A percentile compares a stretch with the other conserved stretches of the same genome.
phyloP scores from a whole-genome alignment of 2,329 filamentous ascomycete species.

The Talaromyces sp. region DNA sequence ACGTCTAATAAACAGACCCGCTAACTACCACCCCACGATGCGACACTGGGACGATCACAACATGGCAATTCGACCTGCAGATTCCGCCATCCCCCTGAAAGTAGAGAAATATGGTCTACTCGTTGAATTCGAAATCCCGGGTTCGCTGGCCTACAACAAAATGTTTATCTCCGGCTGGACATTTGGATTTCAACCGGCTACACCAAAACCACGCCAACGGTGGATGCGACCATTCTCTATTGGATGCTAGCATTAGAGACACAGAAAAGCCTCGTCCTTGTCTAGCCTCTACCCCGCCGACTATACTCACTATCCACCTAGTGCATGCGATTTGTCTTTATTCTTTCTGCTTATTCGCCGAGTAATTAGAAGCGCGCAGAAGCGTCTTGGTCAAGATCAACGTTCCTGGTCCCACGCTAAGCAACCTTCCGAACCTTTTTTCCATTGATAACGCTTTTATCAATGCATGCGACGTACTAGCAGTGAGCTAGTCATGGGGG shows the following conservation, averaged over 20 bases:
- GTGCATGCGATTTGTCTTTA: not conserved
- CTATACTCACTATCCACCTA: not conserved
- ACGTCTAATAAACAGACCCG: not conserved
- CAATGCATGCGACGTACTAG: not conserved
- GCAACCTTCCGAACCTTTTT: not conserved
- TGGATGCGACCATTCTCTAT: not conserved
- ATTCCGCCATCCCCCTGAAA: not conserved
- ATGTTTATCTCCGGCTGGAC: not conserved
- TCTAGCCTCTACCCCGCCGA: not conserved
- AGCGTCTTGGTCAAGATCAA: not conserved
- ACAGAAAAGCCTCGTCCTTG: not conserved
- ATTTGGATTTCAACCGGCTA: not conserved
- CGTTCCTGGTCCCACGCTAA: not conserved
- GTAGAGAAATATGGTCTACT: not conserved
- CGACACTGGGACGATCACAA: not conserved
- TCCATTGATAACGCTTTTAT: not conserved
- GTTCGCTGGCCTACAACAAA: not conserved
- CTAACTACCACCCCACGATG: conserved; percentile 10
- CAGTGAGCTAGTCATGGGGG: not conserved
- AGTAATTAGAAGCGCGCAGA: not conserved
- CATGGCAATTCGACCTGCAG: not conserved
- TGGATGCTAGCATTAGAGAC: not conserved
- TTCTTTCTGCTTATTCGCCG: conserved; percentile 4
- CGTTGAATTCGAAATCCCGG: not conserved
- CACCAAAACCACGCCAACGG: not conserved